A percentile compares a stretch with the other conserved stretches of the same genome.
Evolutionary conservation across 495 filamentous ascomycete genomes (phyloP).

Genomic region (Thozetella sp.): DNA sequence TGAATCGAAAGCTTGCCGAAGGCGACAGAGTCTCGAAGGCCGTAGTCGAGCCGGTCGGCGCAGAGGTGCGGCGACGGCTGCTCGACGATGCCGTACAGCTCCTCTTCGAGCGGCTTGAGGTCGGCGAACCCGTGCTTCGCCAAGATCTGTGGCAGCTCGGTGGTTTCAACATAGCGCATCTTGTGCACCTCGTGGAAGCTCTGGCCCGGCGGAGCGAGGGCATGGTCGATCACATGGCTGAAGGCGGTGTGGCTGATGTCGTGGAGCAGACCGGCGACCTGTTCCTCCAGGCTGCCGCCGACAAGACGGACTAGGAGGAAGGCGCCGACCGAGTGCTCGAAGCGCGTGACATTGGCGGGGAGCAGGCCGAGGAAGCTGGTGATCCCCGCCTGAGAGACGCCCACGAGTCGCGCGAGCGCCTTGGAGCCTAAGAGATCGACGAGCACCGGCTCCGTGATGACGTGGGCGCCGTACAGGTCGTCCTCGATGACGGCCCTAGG

Average conservation of each 20-base stretch:
- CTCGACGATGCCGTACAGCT: slow-evolving; percentile 42
- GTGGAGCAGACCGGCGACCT: slow-evolving; percentile 43
- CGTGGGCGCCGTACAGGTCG: slow-evolving; percentile 34
- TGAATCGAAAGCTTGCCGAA: slow-evolving; percentile 31
- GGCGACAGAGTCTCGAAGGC: slow-evolving; percentile 36
- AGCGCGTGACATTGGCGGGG: slow-evolving; percentile 33
- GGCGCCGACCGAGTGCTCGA: slow-evolving; percentile 46
- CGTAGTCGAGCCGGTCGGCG: slow-evolving; percentile 45
- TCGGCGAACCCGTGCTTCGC: slow-evolving; percentile 24
- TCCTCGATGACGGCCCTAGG: slow-evolving; percentile 24
- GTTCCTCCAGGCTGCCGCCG: slow-evolving; percentile 37
- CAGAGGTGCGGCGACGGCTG: slow-evolving; percentile 40
- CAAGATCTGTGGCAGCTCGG: slow-evolving; percentile 32
- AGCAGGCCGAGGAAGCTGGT: slow-evolving; percentile 34
- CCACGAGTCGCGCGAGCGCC: slow-evolving; percentile 32
- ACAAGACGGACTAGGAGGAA: slow-evolving; percentile 41
- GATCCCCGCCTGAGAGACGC: slow-evolving; percentile 40
- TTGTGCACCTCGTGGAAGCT: slow-evolving; percentile 49
- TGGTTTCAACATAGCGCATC: slow-evolving; percentile 34
- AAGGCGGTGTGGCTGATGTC: slow-evolving; percentile 44
- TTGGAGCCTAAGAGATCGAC: slow-evolving; percentile 36
- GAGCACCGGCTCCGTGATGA: slow-evolving; percentile 34
- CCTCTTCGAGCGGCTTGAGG: slow-evolving; percentile 33
- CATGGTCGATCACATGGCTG: slow-evolving; percentile 44
- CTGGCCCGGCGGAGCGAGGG: slow-evolving; percentile 37